A percentile compares a stretch with the other conserved stretches of the same genome.
Evolutionary conservation across 371 early-diverging fungal genomes (phyloP).

Genomic region (Rhizopus arrhizus): DNA sequence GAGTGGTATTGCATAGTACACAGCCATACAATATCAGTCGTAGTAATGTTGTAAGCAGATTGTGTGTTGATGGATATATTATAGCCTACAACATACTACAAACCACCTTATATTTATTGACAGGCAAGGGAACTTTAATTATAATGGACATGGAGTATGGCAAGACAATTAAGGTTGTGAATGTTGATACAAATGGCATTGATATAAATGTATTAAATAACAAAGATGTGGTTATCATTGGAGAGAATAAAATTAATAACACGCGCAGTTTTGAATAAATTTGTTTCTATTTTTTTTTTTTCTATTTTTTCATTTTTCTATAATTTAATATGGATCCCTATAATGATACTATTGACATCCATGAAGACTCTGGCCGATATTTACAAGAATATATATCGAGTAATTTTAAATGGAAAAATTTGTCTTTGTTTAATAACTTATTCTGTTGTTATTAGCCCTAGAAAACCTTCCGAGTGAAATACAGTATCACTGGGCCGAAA

Average conservation of each 20-base stretch:
- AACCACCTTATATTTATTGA: constrained; percentile 25
- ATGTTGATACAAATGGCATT: constrained; percentile 6
- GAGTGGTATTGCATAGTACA: background rate
- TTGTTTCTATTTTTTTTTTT: background rate
- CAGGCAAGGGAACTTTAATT: constrained; percentile 24
- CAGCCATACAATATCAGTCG: background rate
- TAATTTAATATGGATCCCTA: background rate
- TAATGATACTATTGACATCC: constrained; percentile 20
- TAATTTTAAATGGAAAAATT: constrained; percentile 13
- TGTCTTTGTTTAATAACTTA: background rate
- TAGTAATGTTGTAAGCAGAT: background rate
- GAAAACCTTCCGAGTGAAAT: constrained; percentile 60
- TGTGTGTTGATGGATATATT: constrained; percentile 13
- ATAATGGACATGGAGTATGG: constrained; percentile 34
- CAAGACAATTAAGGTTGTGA: constrained; percentile 3
- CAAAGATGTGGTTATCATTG: constrained; percentile 24
- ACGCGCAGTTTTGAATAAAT: background rate
- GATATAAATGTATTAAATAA: constrained; percentile 27
- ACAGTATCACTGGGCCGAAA: constrained; percentile 53
- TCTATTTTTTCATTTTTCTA: constrained; percentile 3
- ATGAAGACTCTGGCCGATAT: constrained; percentile 49
- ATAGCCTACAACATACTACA: constrained; percentile 29
- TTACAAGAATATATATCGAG: constrained; percentile 51
- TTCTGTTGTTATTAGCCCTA: constrained; percentile 30
- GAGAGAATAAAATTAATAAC: constrained; percentile 6